Base-by-base conservation (phyloP, 73 alveolate species). In the Effrenium voratum region DNA sequence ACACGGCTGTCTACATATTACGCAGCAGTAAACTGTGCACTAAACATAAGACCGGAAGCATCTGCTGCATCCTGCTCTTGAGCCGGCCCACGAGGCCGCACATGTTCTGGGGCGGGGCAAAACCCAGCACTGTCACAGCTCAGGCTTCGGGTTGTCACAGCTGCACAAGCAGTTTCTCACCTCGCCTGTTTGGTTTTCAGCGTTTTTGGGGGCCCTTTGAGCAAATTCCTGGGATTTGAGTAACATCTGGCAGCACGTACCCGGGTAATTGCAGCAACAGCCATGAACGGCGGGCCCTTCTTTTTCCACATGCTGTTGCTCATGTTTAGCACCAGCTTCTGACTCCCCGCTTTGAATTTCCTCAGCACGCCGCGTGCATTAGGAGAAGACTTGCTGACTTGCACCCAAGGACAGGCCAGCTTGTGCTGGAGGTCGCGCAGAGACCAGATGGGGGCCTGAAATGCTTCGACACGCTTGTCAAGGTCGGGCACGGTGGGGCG, bases 391-490 rank as follows among this genome's bases (percentile, higher is more conserved):
- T n/a, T n/a, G n/a, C n/a, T 16, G 30, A 36, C 44, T 30, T 5
- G 12, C 72, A 80, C 40, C 40, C 47, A 57, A 88, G 95, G 97
- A 90, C 97, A 46, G 97, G 97, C 47, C 82, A 90, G 49, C 63
- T 90, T 55, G 97, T 90, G 32, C 52, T 90, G 87, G 83, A 38
- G 36, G 49, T 90, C 83, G 97, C 97, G 22, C 88, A 90, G 75
- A 41, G n/a, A 40, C 45, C 87, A 73, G 97, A 70, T 43, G 63
- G 83, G 28, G 97, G 97, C 41, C 44, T 70, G 66, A 90, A 90
- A 32, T 40, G 49, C 97, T 90, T 90, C 32, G 97, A 90, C 34
- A 90, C 97, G 57, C 28, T 90, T 75, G 97, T 90, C 73, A 90
- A 90, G 97, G 97, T 75, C 72, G 16, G 68, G 41, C 28, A 16